Base-by-base conservation (phyloP, 228 moss, liverwort and hornwort genomes). In the Sphagnum fallax region DNA sequence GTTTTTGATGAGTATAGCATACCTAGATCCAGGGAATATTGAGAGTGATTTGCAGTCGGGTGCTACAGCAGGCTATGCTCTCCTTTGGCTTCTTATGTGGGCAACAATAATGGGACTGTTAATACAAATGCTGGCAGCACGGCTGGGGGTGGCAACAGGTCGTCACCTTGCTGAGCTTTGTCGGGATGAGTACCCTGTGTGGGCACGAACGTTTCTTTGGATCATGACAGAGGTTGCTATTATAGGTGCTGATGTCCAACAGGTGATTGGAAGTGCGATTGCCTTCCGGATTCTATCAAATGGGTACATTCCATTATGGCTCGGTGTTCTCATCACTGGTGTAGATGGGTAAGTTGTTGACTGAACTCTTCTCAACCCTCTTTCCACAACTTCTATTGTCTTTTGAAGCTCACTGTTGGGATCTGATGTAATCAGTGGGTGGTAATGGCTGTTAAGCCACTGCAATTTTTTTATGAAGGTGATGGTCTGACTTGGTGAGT, bases 241-340 rank as follows among this genome's bases (percentile, higher is more conserved):
- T 65, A 94, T 91, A 52, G 94, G 94, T 72, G 91, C 91, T 61
- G 94, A 94, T 70, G 91, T 94, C 61, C 94, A 94, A 75, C 87
- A 94, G 83, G 94, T 94, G n/a, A 94, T 94, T 53, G 94, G 94
- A 66, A 94, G 94, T 76, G 94, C 94, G 4, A 94, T 94, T 79
- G 94, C 94, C 59, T 85, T 94, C 63, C 85, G 80, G 62, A 91
- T 94, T 65, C 78, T 94, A 76, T 91, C 94, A 7, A 86, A 89
- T 77, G 94, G 94, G 65, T 68, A 73, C 63, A 79, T 94, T 2
- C 94, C 94, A 65, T 50, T 94, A 55, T 94, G 94, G 94, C 83
- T 73, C 9, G 94, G 94, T 74, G 94, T 94, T 65, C 85, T 94
- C 70, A 94, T 94, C 65, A 94, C 94, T 58, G 94, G 89, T 63